Percentiles rank a stretch among this genome's conserved stretches.
Evolutionary conservation across 129 eudicot species (phyloP).

Genomic region (Centaurea solstitialis): DNA sequence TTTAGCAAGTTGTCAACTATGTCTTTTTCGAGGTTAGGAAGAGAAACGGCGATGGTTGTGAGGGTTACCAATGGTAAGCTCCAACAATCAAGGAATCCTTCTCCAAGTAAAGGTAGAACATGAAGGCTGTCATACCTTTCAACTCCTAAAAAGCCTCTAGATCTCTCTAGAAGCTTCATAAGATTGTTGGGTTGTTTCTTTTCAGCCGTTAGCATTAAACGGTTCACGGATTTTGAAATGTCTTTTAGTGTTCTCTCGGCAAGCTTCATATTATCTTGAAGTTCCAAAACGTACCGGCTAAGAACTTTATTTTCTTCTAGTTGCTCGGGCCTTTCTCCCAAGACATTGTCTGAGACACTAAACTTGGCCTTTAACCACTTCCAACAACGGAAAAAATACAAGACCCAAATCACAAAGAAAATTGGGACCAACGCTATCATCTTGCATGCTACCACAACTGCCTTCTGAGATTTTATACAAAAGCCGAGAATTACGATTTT

Average conservation of each 20-base stretch:
- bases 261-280: constrained; percentile 23
- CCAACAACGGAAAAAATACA: constrained; percentile 1
- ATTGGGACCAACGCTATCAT: background rate
- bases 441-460: constrained; percentile 16
- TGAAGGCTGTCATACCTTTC: background rate
- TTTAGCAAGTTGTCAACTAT: constrained; percentile 1
- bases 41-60: constrained; percentile 23
- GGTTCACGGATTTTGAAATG: background rate
- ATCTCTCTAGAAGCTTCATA: constrained; percentile 4
- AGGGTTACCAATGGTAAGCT: constrained; percentile 22
- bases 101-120: background rate
- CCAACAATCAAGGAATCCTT: constrained; percentile 23
- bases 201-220: constrained; percentile 6
- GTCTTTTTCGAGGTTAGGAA: constrained; percentile 5
- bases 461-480: constrained; percentile 17
- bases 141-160: constrained; percentile 25
- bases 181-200: constrained; percentile 15
- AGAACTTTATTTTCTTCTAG: background rate
- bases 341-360: background rate
- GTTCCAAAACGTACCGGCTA: constrained; percentile 3
- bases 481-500: constrained; percentile 12
- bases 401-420: background rate
- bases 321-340: background rate
- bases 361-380: background rate
- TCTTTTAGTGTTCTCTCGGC: constrained; percentile 1